Evolutionary conservation across 805 yeast species (phyloP), one percentile per base, ranked within the genome.

Genomic region (Sungouiella blattae): DNA sequence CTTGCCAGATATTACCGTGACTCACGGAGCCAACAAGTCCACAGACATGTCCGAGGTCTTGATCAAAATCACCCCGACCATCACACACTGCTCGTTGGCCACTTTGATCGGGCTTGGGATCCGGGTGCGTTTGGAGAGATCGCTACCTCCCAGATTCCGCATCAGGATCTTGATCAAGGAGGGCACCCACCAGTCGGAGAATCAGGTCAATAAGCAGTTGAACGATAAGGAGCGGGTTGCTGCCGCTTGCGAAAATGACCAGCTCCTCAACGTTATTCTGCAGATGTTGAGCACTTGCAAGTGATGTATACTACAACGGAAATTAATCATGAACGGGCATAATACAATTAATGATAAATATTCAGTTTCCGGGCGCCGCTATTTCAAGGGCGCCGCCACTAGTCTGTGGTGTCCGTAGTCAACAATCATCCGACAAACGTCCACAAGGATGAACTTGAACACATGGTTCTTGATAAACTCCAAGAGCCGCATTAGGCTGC

Each of bases 201-300:
- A 76, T 46, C 98, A 93, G 56, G 98, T 93, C 15, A 93, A 93
- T 62, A 91, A 91, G 56, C 99, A 93, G 63, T 72, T 93, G 41
- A 93, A 93, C 54, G 99, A 93, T 57, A 93, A 93, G 63, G 99
- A 93, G 62, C 70, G 99, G 43, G 97, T 93, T 0, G 94, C 96
- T 21, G 98, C 98, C 18, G 99, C 99, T 0, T 89, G 98, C 60
- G 98, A 93, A 54, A 93, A 93, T 52, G 95, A 85, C 38, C 98
- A 93, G 64, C 67, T 93, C 28, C 64, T 89, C 26, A 74, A 80
- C 20, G 99, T 93, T n/a, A 84, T 93, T 25, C 83, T 88, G 47
- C 87, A 83, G 44, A 93, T 93, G 99, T 71, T 93, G 39, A 73
- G 84, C 24, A 83, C 93, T 3, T 93, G 98, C 53, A 64, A 65